These are phyloP conservation scores for Sphaerulina vaccinii DNA, from an alignment of 2,329 filamentous ascomycete genomes.

Conservation along the genomic window DNA sequence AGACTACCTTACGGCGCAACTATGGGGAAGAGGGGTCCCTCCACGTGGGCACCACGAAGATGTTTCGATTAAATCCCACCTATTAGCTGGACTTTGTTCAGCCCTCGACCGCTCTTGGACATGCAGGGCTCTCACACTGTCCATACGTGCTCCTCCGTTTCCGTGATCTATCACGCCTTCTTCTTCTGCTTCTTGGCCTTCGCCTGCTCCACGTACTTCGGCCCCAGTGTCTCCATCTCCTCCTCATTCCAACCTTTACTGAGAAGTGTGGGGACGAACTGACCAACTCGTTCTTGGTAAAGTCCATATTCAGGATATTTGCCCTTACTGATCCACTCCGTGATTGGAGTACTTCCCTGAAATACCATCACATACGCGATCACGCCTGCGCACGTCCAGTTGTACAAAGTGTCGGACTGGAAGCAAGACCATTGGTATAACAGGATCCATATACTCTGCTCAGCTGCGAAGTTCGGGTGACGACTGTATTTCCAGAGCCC, in stretches of 20 bases:
- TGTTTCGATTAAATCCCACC: too few relatives aligned
- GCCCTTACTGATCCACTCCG: constrained; percentile 72
- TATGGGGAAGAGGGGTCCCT: too few relatives aligned
- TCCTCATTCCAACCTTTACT: constrained; percentile 37
- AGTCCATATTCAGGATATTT: constrained; percentile 88
- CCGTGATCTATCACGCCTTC: constrained; percentile 1
- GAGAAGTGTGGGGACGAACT: constrained; percentile 67
- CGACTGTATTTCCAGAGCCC: constrained; percentile 86
- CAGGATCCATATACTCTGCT: constrained; percentile 85
- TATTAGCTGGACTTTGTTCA: too few relatives aligned
- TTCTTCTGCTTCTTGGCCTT: constrained; percentile 10
- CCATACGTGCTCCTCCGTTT: too few relatives aligned
- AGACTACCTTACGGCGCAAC: too few relatives aligned
- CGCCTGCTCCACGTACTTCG: constrained; percentile 12
- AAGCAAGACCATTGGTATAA: constrained; percentile 87
- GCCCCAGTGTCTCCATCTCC: constrained; percentile 24
- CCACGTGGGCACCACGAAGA: too few relatives aligned
- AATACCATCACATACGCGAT: constrained; percentile 74
- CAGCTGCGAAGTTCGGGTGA: constrained; percentile 91
- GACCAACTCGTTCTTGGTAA: constrained; percentile 80
- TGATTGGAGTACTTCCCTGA: constrained; percentile 84
- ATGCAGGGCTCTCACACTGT: too few relatives aligned
- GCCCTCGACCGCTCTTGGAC: too few relatives aligned
- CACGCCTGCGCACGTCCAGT: constrained; percentile 74
- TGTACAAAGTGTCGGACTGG: constrained; percentile 67